Conservation (phyloP, 208 protist genomes). For the Phytomonas sp. region DNA sequence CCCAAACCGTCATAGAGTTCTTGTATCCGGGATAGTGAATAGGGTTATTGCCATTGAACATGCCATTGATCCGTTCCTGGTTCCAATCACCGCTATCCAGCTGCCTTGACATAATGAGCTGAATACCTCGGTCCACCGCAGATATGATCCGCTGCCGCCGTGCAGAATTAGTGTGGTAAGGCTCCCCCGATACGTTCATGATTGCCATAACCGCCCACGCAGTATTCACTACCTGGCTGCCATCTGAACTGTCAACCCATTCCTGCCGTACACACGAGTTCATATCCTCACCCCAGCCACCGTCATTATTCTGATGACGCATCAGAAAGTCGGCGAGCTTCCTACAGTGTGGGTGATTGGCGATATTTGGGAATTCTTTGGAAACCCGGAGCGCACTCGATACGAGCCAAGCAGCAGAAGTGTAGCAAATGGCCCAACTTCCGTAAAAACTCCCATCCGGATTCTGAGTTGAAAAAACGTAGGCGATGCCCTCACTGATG, state of each 20-base stretch:
- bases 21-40: conserved; percentile 96
- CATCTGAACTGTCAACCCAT: conserved; percentile 79
- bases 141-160: conserved; percentile 23
- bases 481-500: conserved; percentile 83
- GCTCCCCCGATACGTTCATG: conserved; percentile 64
- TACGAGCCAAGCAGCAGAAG: conserved; percentile 96
- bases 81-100: conserved; percentile 79
- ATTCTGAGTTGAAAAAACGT: conserved; percentile 84
- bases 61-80: conserved; percentile 92
- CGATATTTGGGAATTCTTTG: conserved; percentile 63
- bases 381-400: conserved; percentile 83
- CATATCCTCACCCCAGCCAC: conserved; percentile 95
- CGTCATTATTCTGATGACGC: conserved; percentile 89
- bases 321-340: conserved; percentile 87
- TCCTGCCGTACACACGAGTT: conserved; percentile 79
- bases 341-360: conserved; percentile 63
- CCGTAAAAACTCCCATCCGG: conserved; percentile 88
- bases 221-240: conserved; percentile 95
- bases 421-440: conserved; percentile 97
- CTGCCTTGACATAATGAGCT: conserved; percentile 82
- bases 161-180: conserved; percentile 7
- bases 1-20: conserved; percentile 97
- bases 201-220: conserved; percentile 94
- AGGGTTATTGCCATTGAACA: conserved; percentile 97
- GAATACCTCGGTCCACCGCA: conserved; percentile 77